Evolutionary conservation across 2,329 filamentous ascomycete genomes (phyloP), one percentile per base, ranked within the genome.

Genomic region (Fusarium sacchari): DNA sequence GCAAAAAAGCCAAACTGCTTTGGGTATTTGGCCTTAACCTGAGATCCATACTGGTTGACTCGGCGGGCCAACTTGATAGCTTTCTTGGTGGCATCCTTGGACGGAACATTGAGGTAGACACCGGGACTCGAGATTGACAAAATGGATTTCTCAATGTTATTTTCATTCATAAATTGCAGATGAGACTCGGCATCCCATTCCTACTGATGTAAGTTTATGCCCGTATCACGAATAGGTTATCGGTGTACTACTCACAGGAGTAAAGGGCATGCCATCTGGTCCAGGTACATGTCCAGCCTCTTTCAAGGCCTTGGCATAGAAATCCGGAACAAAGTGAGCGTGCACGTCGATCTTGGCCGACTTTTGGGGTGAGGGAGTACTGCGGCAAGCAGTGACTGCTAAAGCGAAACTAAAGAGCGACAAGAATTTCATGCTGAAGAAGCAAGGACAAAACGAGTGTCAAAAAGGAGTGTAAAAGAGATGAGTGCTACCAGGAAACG

Each of bases 311-410:
- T 68, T 57, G 0, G 47, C 26, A 20, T 63, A 68, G n/a, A 68
- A 68, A 12, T 63, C 64, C 0, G 65, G 56, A 15, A 68, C 65
- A 8, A 68, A 55, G 8, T 68, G 66, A 2, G 66, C 20, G 3
- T 69, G 66, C 8, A 68, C 66, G 13, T 68, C 66, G 4, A 68
- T 50, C 26, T 69, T 68, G 32, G 66, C 20, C 4, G 57, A 63
- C 10, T 63, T 68, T 2, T 39, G 34, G 7, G 53, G 56, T n/a
- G 65, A 39, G 4, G 30, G 47, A 11, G 56, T 40, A 5, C 64
- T 63, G 7, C 52, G n/a, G 22, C 47, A 68, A 22, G 64, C 64
- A 44, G 49, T 24, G 3, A 43, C 66, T 2, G 42, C 18, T 0
- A 68, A 5, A 24, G 24, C 30, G 12, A 68, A 42, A 26, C 47